phyloP scores from a whole-genome alignment of 352 stramenopile species.

The Discostella stelligera region DNA sequence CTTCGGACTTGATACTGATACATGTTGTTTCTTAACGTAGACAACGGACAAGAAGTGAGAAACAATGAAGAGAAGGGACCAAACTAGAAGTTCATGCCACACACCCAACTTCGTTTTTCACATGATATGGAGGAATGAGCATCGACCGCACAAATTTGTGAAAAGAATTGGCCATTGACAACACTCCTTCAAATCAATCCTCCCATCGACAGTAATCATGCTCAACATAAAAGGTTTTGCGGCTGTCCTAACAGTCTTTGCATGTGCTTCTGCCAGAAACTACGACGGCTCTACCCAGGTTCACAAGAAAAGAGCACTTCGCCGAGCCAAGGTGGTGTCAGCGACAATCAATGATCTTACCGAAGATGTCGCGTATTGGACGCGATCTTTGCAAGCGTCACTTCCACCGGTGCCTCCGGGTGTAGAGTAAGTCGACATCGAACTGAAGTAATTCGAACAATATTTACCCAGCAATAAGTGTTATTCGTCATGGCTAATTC shows the following conservation, averaged over 20 bases:
- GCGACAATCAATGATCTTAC: slow-evolving; percentile 7
- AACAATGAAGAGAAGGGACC: neutral
- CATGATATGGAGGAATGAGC: neutral
- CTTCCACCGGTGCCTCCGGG: slow-evolving; percentile 3
- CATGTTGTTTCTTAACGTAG: no score
- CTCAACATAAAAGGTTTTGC: slow-evolving; percentile 12
- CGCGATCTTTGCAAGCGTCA: slow-evolving; percentile 10
- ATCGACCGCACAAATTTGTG: neutral
- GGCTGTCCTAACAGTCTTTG: slow-evolving; percentile 4
- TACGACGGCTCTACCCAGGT: neutral
- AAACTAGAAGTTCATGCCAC: neutral
- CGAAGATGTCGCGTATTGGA: slow-evolving; percentile 25
- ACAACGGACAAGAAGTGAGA: no score
- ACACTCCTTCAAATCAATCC: neutral
- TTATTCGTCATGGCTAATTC: neutral
- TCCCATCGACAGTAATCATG: slow-evolving; percentile 3
- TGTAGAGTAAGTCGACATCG: slow-evolving; percentile 1
- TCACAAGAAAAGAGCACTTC: neutral
- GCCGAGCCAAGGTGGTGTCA: neutral
- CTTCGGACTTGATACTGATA: neutral
- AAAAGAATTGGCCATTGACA: neutral
- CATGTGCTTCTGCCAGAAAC: neutral
- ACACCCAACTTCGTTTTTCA: neutral
- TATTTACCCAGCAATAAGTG: neutral
- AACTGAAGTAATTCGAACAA: neutral